A percentile compares a stretch with the other conserved stretches of the same genome.
These are phyloP conservation scores for Thinopyrum obtusiflorum DNA, from an alignment of 202 grass and related monocot genomes.

Conservation along the genomic window DNA sequence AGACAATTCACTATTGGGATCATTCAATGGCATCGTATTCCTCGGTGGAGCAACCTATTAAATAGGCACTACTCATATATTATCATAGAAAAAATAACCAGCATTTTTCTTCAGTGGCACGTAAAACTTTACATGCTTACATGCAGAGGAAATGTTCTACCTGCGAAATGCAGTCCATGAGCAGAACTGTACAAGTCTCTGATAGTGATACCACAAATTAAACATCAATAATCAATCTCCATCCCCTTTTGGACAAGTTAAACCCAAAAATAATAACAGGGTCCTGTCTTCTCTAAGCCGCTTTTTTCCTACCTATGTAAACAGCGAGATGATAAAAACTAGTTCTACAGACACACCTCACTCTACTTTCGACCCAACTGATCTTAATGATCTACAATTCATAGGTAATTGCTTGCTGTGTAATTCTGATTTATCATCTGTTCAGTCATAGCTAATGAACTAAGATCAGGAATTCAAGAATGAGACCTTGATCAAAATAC, in stretches of 20 bases:
- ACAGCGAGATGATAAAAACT: not conserved
- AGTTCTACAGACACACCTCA: not conserved
- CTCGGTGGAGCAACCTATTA: not conserved
- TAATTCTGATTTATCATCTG: not conserved
- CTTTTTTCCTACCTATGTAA: not conserved
- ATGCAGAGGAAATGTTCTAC: not conserved
- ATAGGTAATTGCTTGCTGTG: not conserved
- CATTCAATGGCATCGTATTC: not conserved
- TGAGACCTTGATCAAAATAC: not conserved
- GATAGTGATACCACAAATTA: not conserved
- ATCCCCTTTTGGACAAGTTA: not conserved
- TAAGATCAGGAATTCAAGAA: not conserved
- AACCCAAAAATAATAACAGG: not conserved
- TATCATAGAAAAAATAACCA: not conserved
- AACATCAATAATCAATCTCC: slow-evolving; percentile 1
- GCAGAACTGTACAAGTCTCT: not conserved
- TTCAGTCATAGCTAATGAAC: not conserved
- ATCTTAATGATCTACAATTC: not conserved
- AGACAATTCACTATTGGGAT: not conserved
- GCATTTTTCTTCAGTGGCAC: not conserved
- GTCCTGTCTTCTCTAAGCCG: not conserved
- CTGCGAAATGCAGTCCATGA: not conserved
- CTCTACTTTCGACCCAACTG: not conserved
- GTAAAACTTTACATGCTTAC: not conserved
- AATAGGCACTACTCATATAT: not conserved